These are phyloP conservation scores for Pueraria montana DNA, from an alignment of 306 rosid genomes.

Conservation along the genomic window DNA sequence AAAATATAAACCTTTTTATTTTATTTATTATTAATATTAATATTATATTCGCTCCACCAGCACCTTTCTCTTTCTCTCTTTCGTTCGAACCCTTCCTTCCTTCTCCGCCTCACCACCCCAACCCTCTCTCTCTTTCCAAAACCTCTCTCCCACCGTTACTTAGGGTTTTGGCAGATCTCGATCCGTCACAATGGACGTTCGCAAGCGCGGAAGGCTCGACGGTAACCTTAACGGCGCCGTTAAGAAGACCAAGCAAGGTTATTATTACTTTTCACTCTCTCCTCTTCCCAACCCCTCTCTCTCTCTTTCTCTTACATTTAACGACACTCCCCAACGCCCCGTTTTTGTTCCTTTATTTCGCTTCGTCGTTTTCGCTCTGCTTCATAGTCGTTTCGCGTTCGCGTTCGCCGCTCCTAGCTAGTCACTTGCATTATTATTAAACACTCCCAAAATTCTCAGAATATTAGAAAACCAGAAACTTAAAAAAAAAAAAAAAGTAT, in stretches of 20 bases:
- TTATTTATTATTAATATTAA: not conserved
- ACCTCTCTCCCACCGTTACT: slow-evolving; percentile 47
- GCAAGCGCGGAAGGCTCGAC: slow-evolving; percentile 75
- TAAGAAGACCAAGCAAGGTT: slow-evolving; percentile 74
- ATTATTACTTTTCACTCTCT: slow-evolving; percentile 1
- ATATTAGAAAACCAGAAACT: not conserved
- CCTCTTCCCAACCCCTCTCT: not conserved
- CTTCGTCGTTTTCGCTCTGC: not conserved
- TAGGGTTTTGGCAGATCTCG: slow-evolving; percentile 63
- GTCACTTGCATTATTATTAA: not conserved
- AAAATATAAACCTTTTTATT: not conserved
- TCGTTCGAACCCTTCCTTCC: too few relatives aligned
- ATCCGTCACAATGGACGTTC: slow-evolving; percentile 60
- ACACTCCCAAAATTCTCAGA: not conserved
- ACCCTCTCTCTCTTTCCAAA: slow-evolving; percentile 37
- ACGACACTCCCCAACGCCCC: not conserved
- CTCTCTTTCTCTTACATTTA: not conserved
- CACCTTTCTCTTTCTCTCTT: not conserved
- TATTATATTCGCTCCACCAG: not conserved
- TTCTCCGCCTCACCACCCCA: not conserved
- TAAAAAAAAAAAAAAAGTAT: not conserved
- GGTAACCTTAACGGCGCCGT: slow-evolving; percentile 61
- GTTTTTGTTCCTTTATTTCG: not conserved
- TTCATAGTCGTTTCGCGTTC: not conserved
- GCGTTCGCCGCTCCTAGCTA: slow-evolving; percentile 10